Percentiles rank a stretch among this genome's conserved stretches.
Evolutionary conservation across 495 filamentous ascomycete species (phyloP).

Genomic region (Podospora comata): DNA sequence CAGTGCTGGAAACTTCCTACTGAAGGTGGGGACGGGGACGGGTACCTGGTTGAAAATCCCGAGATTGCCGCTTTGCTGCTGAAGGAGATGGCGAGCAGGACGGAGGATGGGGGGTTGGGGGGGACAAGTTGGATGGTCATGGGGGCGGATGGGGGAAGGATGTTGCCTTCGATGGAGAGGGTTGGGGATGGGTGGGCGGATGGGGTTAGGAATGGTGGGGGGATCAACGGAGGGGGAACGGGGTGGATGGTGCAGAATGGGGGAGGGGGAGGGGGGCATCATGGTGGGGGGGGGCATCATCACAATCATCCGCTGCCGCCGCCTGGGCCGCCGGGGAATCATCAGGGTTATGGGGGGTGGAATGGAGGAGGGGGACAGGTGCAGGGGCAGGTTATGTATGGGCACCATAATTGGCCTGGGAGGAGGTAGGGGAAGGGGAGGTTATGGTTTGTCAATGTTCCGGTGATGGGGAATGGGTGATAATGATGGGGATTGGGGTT

Average conservation of each 20-base stretch:
- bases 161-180: neutral
- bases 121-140: slow-evolving; percentile 4
- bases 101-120: slow-evolving; percentile 35
- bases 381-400: neutral
- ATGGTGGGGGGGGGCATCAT: neutral
- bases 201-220: neutral
- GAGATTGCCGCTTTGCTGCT: slow-evolving; percentile 41
- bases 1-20: slow-evolving; percentile 38
- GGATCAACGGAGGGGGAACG: neutral
- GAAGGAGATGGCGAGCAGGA: slow-evolving; percentile 41
- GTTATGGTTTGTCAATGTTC: neutral
- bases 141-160: neutral
- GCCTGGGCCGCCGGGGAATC: too few species aligned
- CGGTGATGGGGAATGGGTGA: neutral
- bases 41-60: slow-evolving; percentile 38
- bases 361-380: neutral
- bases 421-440: neutral
- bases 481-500: neutral
- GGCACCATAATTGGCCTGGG: neutral
- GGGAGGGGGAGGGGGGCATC: neutral
- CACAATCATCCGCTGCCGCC: neutral
- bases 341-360: too few species aligned
- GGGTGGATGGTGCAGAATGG: neutral
- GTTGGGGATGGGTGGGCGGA: neutral
- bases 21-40: slow-evolving; percentile 1